Evolutionary conservation across 192 early-diverging fungal genomes (phyloP).

Genomic region (Podila epigama): DNA sequence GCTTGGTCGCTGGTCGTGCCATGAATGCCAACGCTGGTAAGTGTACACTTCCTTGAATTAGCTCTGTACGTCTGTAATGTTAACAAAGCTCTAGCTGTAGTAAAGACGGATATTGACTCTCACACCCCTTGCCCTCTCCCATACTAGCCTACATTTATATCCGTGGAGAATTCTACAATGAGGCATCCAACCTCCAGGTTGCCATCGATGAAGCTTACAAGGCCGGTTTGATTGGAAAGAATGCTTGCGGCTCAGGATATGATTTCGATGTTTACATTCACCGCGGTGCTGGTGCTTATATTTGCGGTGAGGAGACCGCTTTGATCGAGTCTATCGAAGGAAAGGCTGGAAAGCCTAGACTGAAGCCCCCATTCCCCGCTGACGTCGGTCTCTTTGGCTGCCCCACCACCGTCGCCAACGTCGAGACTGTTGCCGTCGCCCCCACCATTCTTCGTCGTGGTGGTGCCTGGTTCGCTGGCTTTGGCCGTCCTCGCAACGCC

Average conservation of each 20-base stretch:
- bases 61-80: neutral
- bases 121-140: neutral
- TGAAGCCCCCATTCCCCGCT: constrained; percentile 99
- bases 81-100: neutral
- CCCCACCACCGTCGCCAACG: constrained; percentile 99
- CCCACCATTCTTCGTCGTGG: constrained; percentile 88
- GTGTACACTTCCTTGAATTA: neutral
- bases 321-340: constrained; percentile 93
- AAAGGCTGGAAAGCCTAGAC: constrained; percentile 97
- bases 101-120: neutral
- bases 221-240: constrained; percentile 97
- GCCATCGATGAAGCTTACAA: constrained; percentile 98
- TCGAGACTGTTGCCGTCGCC: constrained; percentile 98
- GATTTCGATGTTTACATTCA: constrained; percentile 99
- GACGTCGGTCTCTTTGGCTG: constrained; percentile 98
- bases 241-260: constrained; percentile 94
- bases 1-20: constrained; percentile 92
- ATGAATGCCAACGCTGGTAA: constrained; percentile 93
- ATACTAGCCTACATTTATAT: constrained; percentile 93
- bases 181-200: constrained; percentile 89
- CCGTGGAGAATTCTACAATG: constrained; percentile 96
- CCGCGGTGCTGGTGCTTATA: constrained; percentile 97
- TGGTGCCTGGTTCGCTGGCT: constrained; percentile 92
- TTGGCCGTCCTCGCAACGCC: constrained; percentile 91
- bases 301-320: constrained; percentile 96